Percentiles rank a stretch among this genome's conserved stretches.
phyloP scores from a whole-genome alignment of 257 asterid genomes.

The Solanum sitiens region DNA sequence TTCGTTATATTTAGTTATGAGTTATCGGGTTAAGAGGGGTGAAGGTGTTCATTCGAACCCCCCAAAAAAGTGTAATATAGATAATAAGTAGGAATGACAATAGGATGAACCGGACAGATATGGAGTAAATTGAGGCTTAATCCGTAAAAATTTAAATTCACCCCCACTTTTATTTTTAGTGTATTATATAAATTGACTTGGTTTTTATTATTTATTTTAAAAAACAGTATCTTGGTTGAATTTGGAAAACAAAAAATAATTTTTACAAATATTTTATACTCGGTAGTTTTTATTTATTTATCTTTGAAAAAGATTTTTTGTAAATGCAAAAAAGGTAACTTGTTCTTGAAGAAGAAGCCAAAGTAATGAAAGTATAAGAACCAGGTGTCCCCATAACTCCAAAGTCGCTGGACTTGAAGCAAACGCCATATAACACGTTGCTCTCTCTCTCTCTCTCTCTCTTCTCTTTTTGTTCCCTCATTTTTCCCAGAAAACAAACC shows the following conservation, averaged over 20 bases:
- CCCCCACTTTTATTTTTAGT: too few species aligned
- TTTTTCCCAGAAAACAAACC: neutral
- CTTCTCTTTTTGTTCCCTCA: neutral
- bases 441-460: neutral
- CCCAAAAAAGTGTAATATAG: too few species aligned
- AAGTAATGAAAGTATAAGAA: neutral
- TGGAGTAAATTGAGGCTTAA: too few species aligned
- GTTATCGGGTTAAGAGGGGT: too few species aligned
- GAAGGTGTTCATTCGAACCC: too few species aligned
- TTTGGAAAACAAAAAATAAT: neutral
- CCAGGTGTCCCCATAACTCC: neutral
- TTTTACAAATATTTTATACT: neutral
- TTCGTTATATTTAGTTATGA: too few species aligned
- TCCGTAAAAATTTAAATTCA: too few species aligned
- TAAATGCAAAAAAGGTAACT: neutral
- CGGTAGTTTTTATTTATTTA: neutral
- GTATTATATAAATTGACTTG: neutral
- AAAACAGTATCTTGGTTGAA: neutral
- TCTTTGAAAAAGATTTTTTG: neutral
- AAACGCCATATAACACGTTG: neutral
- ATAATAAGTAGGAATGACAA: too few species aligned
- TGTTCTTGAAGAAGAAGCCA: slow-evolving; percentile 6
- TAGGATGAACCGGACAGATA: too few species aligned
- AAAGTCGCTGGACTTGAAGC: neutral
- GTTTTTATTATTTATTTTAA: neutral